A percentile compares a stretch with the other conserved stretches of the same genome.
Conservation (phyloP, 1,284 basidiomycete genomes). For the Takashimella tepidaria region DNA sequence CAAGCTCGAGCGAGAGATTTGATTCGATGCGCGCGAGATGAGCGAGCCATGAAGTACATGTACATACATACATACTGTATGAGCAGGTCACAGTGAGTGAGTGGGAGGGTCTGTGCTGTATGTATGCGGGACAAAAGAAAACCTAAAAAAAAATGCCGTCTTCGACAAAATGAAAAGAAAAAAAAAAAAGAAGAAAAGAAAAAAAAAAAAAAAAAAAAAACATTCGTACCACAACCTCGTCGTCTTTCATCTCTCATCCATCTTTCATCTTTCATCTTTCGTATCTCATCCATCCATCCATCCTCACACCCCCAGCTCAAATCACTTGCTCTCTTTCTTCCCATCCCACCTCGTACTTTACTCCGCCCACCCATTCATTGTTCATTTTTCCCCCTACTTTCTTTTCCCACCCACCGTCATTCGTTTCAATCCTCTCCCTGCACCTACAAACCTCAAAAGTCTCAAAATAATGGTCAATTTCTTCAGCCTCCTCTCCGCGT, state of each 20-base stretch:
- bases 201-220: not conserved
- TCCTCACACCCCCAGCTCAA: not conserved
- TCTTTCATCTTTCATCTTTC: not conserved
- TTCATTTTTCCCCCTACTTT: not conserved
- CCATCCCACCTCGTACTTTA: not conserved
- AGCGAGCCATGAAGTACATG: no score
- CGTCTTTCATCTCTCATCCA: not conserved
- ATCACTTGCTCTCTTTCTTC: not conserved
- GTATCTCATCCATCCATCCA: not conserved
- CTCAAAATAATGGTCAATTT: not conserved
- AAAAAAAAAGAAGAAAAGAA: not conserved
- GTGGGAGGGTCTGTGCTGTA: no score
- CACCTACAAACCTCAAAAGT: no score
- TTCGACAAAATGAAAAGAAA: not conserved
- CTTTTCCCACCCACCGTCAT: not conserved
- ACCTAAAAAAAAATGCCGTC: not conserved
- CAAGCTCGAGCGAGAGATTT: no score
- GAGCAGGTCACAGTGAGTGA: no score
- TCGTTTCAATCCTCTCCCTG: not conserved
- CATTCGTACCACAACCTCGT: no score
- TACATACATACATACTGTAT: no score
- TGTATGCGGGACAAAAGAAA: not conserved
- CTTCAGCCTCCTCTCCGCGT: slow-evolving; percentile 19
- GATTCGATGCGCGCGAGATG: no score
- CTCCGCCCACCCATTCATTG: not conserved